phyloP scores from a whole-genome alignment of 768 basidiomycete genomes.

The Rhizopogon rudus region DNA sequence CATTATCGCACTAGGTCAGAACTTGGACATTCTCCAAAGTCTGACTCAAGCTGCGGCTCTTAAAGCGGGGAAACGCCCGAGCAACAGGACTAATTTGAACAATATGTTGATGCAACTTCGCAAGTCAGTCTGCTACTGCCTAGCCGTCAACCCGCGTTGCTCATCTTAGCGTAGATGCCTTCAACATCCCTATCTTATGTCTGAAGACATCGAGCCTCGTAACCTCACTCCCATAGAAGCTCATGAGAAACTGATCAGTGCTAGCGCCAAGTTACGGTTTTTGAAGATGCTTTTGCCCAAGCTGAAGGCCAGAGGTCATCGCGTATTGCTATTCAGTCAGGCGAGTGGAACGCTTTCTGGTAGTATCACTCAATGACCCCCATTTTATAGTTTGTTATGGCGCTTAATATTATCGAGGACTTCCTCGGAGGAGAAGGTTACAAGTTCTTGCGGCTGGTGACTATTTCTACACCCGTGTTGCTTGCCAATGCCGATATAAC shows the following conservation, averaged over 20 bases:
- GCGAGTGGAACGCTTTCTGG: conserved; percentile 34
- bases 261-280: conserved; percentile 80
- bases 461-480: conserved; percentile 3
- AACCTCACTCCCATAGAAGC: conserved; percentile 51
- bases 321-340: conserved; percentile 90
- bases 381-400: conserved; percentile 71
- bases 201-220: conserved; percentile 71
- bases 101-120: conserved; percentile 87
- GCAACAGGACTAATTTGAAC: conserved; percentile 56
- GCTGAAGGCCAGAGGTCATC: conserved; percentile 79
- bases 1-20: conserved; percentile 48
- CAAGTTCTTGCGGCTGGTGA: conserved; percentile 75
- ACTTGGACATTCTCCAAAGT: conserved; percentile 59
- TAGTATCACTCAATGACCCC: neutral
- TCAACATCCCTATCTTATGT: conserved; percentile 89
- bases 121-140: conserved; percentile 47
- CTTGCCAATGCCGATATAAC: conserved; percentile 5
- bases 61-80: conserved; percentile 23
- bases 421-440: conserved; percentile 78
- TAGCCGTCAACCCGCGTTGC: neutral
- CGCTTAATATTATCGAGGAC: conserved; percentile 83
- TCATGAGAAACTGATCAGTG: conserved; percentile 78
- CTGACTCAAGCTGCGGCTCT: conserved; percentile 44
- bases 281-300: conserved; percentile 77
- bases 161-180: conserved; percentile 52